These are phyloP conservation scores for Talaromyces stipitatus DNA, from an alignment of 495 filamentous ascomycete species.

Conservation along the genomic window DNA sequence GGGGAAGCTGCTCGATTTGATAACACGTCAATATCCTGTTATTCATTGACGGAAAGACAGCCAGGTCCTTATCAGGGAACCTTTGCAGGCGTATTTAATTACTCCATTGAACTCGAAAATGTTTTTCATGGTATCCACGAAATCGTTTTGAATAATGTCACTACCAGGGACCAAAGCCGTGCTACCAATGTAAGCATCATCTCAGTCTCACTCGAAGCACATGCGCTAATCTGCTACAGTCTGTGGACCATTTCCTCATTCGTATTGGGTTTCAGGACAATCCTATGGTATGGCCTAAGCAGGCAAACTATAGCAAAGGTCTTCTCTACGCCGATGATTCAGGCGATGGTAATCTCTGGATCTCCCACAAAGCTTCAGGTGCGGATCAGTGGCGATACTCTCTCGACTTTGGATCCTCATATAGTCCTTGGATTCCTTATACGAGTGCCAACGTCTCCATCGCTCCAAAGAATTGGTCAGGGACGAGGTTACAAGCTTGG, in stretches of 20 bases:
- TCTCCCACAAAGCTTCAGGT: slow-evolving; percentile 46
- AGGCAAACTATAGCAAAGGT: slow-evolving; percentile 45
- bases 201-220: background rate
- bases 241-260: slow-evolving; percentile 35
- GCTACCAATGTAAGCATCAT: slow-evolving; percentile 26
- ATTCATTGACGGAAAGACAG: slow-evolving; percentile 10
- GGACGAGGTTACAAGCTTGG: slow-evolving; percentile 49
- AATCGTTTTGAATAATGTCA: slow-evolving; percentile 37
- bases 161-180: slow-evolving; percentile 19
- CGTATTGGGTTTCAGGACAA: slow-evolving; percentile 37
- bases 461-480: slow-evolving; percentile 36
- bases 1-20: slow-evolving; percentile 15
- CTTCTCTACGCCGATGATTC: slow-evolving; percentile 32
- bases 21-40: slow-evolving; percentile 13
- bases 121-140: slow-evolving; percentile 43
- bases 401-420: slow-evolving; percentile 44
- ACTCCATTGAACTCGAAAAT: slow-evolving; percentile 28
- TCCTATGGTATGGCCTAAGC: slow-evolving; percentile 39
- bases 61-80: slow-evolving; percentile 21
- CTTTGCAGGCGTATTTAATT: slow-evolving; percentile 25
- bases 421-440: slow-evolving; percentile 50
- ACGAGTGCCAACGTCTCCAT: slow-evolving; percentile 28
- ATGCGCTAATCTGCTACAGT: slow-evolving; percentile 8
- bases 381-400: slow-evolving; percentile 54
- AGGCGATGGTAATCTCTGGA: slow-evolving; percentile 26